These are phyloP conservation scores for Aspergillus uvarum DNA, from an alignment of 2,329 filamentous ascomycete genomes.

Conservation along the genomic window DNA sequence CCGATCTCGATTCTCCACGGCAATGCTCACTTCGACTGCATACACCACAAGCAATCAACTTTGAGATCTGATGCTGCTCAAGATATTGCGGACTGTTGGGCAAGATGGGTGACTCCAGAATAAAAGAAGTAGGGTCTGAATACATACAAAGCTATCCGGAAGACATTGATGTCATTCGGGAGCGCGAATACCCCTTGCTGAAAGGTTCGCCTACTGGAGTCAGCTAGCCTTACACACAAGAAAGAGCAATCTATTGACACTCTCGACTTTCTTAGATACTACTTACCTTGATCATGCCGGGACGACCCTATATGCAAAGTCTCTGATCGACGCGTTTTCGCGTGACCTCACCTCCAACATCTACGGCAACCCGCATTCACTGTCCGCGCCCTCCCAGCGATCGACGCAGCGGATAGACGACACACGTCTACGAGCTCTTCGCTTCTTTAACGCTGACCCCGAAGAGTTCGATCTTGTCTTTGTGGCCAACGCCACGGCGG, in stretches of 20 bases:
- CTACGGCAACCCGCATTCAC: constrained; percentile 90
- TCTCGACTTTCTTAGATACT: constrained; percentile 52
- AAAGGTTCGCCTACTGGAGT: constrained; percentile 29
- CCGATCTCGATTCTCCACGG: background rate
- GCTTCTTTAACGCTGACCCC: constrained; percentile 79
- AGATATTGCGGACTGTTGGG: background rate
- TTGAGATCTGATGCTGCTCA: background rate
- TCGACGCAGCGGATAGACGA: constrained; percentile 75
- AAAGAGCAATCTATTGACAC: background rate
- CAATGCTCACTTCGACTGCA: background rate
- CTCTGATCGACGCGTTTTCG: constrained; percentile 75
- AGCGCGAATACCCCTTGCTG: constrained; percentile 49
- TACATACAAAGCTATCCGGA: constrained; percentile 40
- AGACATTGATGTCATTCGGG: constrained; percentile 50
- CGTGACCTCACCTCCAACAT: constrained; percentile 74
- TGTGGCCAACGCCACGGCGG: constrained; percentile 87
- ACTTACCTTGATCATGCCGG: constrained; percentile 93
- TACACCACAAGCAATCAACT: background rate
- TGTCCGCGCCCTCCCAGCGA: constrained; percentile 74
- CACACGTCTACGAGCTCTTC: constrained; percentile 66
- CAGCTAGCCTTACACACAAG: background rate
- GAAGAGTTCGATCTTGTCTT: constrained; percentile 84
- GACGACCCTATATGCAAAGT: constrained; percentile 80
- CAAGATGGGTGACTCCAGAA: constrained; percentile 1
- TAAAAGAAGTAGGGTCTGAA: constrained; percentile 8